Evolutionary conservation across 345 rosid species (phyloP), one percentile per base, ranked within the genome.

Genomic region (Cardamine resedifolia): DNA sequence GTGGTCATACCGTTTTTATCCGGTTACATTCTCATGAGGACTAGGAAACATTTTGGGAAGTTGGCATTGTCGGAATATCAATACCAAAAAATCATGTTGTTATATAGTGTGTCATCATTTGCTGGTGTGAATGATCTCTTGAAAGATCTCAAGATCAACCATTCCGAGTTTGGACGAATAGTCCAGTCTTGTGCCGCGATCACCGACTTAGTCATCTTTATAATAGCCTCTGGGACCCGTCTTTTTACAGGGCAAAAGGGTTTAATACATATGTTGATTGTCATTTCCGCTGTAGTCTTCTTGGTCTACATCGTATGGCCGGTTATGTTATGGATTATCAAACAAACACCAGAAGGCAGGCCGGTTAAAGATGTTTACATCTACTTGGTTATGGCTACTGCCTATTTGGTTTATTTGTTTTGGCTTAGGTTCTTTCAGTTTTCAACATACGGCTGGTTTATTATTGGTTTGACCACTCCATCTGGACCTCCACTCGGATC

Each of bases 1-100:
- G 30, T 74, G 43, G 1, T 71, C 0, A 50, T 31, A 0, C 90
- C 85, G 15, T 12, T 62, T 0, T 0, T 51, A 5, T 51, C 34
- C 3, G 58, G 65, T 7, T 0, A 6, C 4, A 1, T 15, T 6
- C 0, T 64, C 45, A 3, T 7, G 18, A 3, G 12, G 44, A 24
- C 20, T 38, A 36, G 48, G 66, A 61, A 59, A 59, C 52, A 44
- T 44, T 44, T n/a, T 44, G 49, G 49, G 49, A 44, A 44, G 20
- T 44, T 44, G 49, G 49, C 49, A 44, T n/a, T 44, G 20, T 2
- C 49, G 9, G 49, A 44, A n/a, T 16, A 6, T 16, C 49, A 44
- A 1, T 44, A 44, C 49, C 49, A 44, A 16, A 1, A n/a, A 44
- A 44, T 44, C 10, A 16, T 16, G 9, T 2, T 44, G 8, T n/a